Base-by-base conservation (phyloP, 2,329 filamentous ascomycete genomes). In the Pseudovirgaria hyperparasitica region DNA sequence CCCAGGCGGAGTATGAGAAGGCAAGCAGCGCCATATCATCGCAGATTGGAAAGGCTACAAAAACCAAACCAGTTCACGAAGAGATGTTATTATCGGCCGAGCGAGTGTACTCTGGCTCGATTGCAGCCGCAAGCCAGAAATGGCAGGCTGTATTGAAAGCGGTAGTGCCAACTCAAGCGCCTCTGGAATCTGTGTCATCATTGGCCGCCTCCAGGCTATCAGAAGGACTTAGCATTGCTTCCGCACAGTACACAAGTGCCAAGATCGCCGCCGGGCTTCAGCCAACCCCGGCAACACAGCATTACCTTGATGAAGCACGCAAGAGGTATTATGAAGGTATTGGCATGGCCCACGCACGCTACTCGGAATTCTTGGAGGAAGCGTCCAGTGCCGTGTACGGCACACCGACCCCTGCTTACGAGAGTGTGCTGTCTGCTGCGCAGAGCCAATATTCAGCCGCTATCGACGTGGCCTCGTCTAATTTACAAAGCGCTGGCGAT, bases 281-380 rank as follows among this genome's bases (percentile, higher is more conserved):
- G 21, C 67, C 75, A 2, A 73, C 76, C 2, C 57, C 60, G 16
- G 58, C 63, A 48, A 37, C 72, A 54, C 37, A 71, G 41, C 50
- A 62, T 46, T 50, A 66, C 51, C 33, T 76, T 58, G 52, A 76
- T 55, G 61, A 68, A 63, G 55, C 70, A 58, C 46, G 71, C 62
- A 46, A 75, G 64, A 58, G 77, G 31, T 87, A 87, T 52, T 86
- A 84, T 40, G 77, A 82, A 36, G 81, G 76, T 8, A 54, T 90
- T 14, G 82, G 82, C 16, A 52, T 82, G 23, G 82, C 84, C 1
- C 78, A 92, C 42, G 81, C 75, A 22, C 72, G 76, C 19, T 90
- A 90, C 50, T 73, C 76, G 5, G 76, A 76, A 26, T 87, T 90
- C 43, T 38, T 90, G 2, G 64, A 65, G 9, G 73, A 76, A 4